These are phyloP conservation scores for Lasiosphaeria hispida DNA, from an alignment of 495 filamentous ascomycete genomes.

Conservation along the genomic window DNA sequence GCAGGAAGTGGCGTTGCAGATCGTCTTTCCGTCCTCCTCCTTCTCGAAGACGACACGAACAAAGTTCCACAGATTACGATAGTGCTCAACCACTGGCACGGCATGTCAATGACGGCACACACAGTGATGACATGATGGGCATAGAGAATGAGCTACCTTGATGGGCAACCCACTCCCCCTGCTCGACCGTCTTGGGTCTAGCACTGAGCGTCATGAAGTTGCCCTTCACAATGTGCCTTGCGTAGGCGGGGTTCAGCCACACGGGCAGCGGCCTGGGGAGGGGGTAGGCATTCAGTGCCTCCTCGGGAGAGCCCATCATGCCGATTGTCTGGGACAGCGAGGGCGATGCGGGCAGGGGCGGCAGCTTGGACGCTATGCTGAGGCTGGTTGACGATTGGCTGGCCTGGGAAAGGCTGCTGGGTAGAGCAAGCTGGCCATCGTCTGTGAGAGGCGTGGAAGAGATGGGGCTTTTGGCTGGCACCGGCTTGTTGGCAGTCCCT, in stretches of 20 bases:
- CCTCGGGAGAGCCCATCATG: conserved; percentile 40
- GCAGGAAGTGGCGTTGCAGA: conserved; percentile 80
- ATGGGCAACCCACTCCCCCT: conserved; percentile 91
- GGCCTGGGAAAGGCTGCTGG: conserved; percentile 43
- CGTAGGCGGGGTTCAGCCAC: conserved; percentile 64
- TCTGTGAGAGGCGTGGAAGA: conserved; percentile 30
- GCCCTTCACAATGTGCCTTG: conserved; percentile 85
- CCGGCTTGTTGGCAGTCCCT: conserved; percentile 42
- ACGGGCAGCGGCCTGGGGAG: conserved; percentile 43
- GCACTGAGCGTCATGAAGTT: conserved; percentile 95
- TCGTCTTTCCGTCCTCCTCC: conserved; percentile 66
- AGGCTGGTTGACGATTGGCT: conserved; percentile 50
- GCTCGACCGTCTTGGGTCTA: conserved; percentile 82
- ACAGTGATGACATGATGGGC: neutral
- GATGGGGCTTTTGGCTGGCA: conserved; percentile 39
- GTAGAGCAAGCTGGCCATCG: conserved; percentile 36
- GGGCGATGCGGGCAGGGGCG: conserved; percentile 50
- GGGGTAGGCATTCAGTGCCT: conserved; percentile 47
- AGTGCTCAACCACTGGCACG: conserved; percentile 78
- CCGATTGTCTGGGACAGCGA: conserved; percentile 34
- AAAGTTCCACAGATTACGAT: conserved; percentile 80
- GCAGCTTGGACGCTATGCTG: conserved; percentile 49
- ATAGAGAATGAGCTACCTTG: conserved; percentile 62
- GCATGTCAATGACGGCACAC: neutral
- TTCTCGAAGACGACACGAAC: conserved; percentile 77